phyloP scores from a whole-genome alignment of 306 rosid species.

The Albizia julibrissin region DNA sequence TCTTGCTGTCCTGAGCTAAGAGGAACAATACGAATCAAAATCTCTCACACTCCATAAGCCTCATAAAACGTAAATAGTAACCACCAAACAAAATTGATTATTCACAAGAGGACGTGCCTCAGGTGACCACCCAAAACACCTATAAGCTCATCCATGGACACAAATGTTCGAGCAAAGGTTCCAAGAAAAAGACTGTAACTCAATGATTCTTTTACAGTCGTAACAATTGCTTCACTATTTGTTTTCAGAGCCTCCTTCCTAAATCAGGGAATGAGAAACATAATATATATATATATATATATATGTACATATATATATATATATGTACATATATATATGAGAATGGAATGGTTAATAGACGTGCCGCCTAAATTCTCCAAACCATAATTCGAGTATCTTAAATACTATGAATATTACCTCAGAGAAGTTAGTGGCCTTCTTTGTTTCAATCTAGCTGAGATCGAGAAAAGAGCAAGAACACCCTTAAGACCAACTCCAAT shows the following conservation, averaged over 20 bases:
- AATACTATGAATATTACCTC: constrained; percentile 34
- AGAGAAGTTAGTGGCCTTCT: constrained; percentile 48
- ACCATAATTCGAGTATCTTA: not conserved
- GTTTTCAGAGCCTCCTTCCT: constrained; percentile 53
- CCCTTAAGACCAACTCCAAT: constrained; percentile 76
- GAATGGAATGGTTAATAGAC: not conserved
- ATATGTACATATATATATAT: too few species aligned
- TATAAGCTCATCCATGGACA: constrained; percentile 62
- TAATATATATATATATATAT: too few species aligned
- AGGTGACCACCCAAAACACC: constrained; percentile 62
- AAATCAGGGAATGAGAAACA: constrained; percentile 2
- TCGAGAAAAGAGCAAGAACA: constrained; percentile 69
- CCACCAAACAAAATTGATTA: not conserved
- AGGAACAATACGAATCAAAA: too few species aligned
- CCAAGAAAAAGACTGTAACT: constrained; percentile 73
- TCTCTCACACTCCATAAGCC: too few species aligned
- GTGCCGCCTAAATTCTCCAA: not conserved
- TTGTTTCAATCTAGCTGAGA: constrained; percentile 56
- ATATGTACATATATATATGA: not conserved
- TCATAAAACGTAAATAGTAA: not conserved
- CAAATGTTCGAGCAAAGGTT: constrained; percentile 66
- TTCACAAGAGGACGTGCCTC: constrained; percentile 52
- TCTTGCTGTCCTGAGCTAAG: constrained; percentile 80
- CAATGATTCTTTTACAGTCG: too few species aligned
- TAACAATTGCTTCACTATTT: constrained; percentile 56